These are phyloP conservation scores for Cnidoscolus chayamansa DNA, from an alignment of 441 rosid genomes.

Conservation along the genomic window DNA sequence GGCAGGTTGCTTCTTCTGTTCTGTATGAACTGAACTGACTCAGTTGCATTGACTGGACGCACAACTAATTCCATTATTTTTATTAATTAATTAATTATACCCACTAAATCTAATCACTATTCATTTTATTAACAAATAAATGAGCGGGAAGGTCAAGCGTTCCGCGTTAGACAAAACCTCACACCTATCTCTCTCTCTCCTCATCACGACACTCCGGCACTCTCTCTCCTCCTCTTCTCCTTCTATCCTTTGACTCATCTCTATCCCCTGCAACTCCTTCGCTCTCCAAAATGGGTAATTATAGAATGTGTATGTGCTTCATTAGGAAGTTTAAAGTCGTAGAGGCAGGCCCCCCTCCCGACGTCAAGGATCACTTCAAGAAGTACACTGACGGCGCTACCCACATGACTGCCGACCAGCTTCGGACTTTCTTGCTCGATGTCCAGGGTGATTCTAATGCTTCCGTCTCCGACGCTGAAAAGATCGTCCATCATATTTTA, in stretches of 20 bases:
- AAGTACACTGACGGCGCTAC: slow-evolving; percentile 49
- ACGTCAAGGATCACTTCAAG: slow-evolving; percentile 50
- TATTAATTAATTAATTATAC: too few species aligned
- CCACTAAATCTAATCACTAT: too few species aligned
- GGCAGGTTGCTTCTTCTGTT: too few species aligned
- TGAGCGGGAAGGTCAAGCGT: too few species aligned
- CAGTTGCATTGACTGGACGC: too few species aligned
- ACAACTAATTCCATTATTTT: too few species aligned
- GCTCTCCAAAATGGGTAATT: slow-evolving; percentile 46
- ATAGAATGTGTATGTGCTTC: slow-evolving; percentile 72
- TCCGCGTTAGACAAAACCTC: too few species aligned
- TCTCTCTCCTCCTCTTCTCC: neutral
- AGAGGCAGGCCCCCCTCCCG: slow-evolving; percentile 54
- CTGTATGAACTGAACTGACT: too few species aligned
- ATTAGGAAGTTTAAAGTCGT: slow-evolving; percentile 49
- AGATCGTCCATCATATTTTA: slow-evolving; percentile 52
- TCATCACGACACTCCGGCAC: too few species aligned
- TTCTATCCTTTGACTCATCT: neutral
- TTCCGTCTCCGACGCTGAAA: slow-evolving; percentile 55
- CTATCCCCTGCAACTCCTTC: neutral
- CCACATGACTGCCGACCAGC: slow-evolving; percentile 55
- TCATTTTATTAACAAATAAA: too few species aligned
- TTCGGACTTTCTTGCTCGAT: slow-evolving; percentile 54
- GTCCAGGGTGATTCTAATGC: slow-evolving; percentile 48
- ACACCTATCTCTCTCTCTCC: too few species aligned